Evolutionary conservation across 164 flowering plant genomes (phyloP).

Genomic region (Hamamelis virginiana): DNA sequence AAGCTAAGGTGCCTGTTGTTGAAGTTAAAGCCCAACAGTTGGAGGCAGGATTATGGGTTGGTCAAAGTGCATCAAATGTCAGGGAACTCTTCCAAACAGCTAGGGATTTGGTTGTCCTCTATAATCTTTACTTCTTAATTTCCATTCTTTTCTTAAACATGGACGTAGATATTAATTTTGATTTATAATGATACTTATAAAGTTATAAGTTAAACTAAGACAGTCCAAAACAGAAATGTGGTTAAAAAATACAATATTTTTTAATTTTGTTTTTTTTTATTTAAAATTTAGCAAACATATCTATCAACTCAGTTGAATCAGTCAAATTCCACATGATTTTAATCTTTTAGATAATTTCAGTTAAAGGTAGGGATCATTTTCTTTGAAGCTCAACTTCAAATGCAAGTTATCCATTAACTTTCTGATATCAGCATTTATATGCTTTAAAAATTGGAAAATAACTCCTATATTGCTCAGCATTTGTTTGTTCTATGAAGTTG

Average conservation of each 20-base stretch:
- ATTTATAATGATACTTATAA: neutral
- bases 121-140: constrained; percentile 6
- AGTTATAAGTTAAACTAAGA: neutral
- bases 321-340: neutral
- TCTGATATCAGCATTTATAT: too few relatives aligned
- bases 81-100: constrained; percentile 95
- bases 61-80: constrained; percentile 95
- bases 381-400: neutral
- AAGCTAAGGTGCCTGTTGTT: constrained; percentile 93
- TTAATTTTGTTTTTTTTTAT: neutral
- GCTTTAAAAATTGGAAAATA: too few relatives aligned
- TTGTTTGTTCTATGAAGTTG: neutral
- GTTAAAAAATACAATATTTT: too few relatives aligned
- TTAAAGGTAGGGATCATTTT: neutral
- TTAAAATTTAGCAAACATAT: neutral
- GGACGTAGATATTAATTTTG: neutral
- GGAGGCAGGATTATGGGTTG: constrained; percentile 95
- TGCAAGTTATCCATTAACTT: neutral
- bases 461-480: neutral
- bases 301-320: neutral
- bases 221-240: neutral
- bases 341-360: too few relatives aligned
- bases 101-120: constrained; percentile 73
- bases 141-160: neutral
- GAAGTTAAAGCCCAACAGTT: constrained; percentile 80